These are phyloP conservation scores for Pyronema omphalodes DNA, from an alignment of 495 filamentous ascomycete species.

Conservation along the genomic window DNA sequence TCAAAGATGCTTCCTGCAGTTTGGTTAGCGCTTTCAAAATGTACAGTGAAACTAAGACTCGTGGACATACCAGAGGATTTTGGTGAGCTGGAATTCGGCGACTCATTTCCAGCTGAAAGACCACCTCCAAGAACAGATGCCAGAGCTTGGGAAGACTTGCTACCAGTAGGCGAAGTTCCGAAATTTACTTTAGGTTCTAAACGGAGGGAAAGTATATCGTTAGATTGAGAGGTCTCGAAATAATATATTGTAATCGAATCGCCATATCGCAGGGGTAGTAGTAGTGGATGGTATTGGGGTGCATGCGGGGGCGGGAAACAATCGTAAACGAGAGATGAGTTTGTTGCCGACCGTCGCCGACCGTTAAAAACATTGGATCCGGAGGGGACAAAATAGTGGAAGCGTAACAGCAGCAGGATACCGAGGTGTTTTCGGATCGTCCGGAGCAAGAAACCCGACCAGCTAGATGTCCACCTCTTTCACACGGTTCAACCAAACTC, in stretches of 20 bases:
- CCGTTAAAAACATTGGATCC: background rate
- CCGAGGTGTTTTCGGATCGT: constrained; percentile 5
- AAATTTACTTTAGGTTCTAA: constrained; percentile 4
- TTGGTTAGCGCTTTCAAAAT: background rate
- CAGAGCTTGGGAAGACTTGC: constrained; percentile 2
- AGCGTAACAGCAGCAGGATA: constrained; percentile 6
- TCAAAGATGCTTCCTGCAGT: constrained; percentile 5
- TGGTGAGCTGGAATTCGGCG: background rate
- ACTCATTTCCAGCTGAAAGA: background rate
- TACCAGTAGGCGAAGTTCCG: background rate
- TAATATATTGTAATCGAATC: constrained; percentile 1
- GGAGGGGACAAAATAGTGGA: constrained; percentile 4
- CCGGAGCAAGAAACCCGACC: constrained; percentile 3
- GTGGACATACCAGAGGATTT: background rate
- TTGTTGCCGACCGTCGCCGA: constrained; percentile 1
- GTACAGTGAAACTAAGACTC: background rate
- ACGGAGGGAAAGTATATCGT: background rate
- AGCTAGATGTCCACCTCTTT: constrained; percentile 4
- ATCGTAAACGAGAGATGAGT: background rate
- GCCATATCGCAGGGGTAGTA: constrained; percentile 1
- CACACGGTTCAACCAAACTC: constrained; percentile 1
- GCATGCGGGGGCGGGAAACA: background rate
- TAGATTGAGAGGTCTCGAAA: constrained; percentile 2
- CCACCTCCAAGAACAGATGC: background rate
- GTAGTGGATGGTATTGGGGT: background rate